These are phyloP conservation scores for Talaromyces sp. DNA, from an alignment of 2,329 filamentous ascomycete species.

Conservation along the genomic window DNA sequence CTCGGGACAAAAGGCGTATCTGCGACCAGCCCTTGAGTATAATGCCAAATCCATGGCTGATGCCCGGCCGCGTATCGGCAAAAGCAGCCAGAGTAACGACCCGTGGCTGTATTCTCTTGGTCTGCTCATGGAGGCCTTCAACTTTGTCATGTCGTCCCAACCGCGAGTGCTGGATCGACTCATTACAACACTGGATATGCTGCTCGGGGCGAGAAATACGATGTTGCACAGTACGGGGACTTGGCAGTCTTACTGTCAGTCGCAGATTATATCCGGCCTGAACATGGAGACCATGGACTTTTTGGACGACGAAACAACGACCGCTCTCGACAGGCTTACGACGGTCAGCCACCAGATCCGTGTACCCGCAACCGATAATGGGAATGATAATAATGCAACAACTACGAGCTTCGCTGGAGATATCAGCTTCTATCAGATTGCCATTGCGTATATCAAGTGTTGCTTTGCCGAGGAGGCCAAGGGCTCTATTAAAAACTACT, in stretches of 20 bases:
- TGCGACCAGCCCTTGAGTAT: conserved; percentile 1
- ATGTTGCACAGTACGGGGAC: not conserved
- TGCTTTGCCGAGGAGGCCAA: conserved; percentile 3
- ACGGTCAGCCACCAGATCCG: not conserved
- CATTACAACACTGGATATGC: not conserved
- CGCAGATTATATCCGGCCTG: not conserved
- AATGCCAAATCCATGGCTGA: not conserved
- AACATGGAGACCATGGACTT: not conserved
- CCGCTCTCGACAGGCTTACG: conserved; percentile 1
- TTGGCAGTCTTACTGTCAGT: not conserved
- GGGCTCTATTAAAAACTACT: conserved; percentile 1
- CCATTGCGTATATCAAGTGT: conserved; percentile 4
- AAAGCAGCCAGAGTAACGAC: not conserved
- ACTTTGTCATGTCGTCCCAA: not conserved
- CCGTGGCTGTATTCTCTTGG: not conserved
- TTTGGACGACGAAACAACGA: not conserved
- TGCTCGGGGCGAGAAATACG: conserved; percentile 1
- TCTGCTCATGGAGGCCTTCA: not conserved
- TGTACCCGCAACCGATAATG: not conserved
- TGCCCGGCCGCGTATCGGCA: not conserved
- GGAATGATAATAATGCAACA: not conserved
- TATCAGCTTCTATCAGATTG: not conserved
- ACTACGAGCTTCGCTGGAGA: not conserved
- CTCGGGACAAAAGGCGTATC: conserved; percentile 1
- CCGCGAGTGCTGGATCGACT: not conserved